Evolutionary conservation across 1,139 yeast species (phyloP).

Genomic region (Hemisphaericaspora subhashii): DNA sequence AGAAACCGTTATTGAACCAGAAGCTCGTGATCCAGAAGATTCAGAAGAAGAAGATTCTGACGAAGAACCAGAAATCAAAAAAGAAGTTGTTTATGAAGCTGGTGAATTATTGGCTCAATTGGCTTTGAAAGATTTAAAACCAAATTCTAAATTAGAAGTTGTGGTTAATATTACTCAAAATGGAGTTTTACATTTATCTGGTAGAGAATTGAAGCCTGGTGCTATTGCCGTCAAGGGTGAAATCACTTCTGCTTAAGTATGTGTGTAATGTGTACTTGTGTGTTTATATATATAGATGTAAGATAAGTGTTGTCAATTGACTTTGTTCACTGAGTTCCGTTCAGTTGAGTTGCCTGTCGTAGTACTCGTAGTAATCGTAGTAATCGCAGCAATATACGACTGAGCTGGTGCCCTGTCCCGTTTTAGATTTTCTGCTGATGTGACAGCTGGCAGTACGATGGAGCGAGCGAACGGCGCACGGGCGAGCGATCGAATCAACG

Average conservation of each 20-base stretch:
- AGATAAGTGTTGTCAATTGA: constrained; percentile 5
- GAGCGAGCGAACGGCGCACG: no score
- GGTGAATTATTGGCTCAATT: constrained; percentile 79
- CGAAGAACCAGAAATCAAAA: constrained; percentile 70
- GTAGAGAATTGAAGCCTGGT: constrained; percentile 78
- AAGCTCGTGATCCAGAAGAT: constrained; percentile 41
- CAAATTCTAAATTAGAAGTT: constrained; percentile 72
- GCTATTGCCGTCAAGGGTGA: constrained; percentile 54
- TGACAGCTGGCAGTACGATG: no score
- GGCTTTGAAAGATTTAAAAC: constrained; percentile 69
- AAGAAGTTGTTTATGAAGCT: constrained; percentile 72
- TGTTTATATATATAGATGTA: neutral
- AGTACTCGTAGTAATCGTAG: neutral
- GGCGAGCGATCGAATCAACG: no score
- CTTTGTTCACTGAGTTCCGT: neutral
- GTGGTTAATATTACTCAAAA: constrained; percentile 82
- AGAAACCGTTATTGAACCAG: constrained; percentile 74
- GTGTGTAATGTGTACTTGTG: neutral
- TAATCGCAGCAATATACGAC: no score
- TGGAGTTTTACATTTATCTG: constrained; percentile 78
- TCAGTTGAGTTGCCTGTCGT: no score
- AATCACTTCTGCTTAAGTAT: constrained; percentile 19
- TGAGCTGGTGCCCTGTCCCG: no score
- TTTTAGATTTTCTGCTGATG: no score
- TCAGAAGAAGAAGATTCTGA: constrained; percentile 36